Evolutionary conservation across 352 stramenopile species (phyloP).

Genomic region (Phytophthora pistaciae): DNA sequence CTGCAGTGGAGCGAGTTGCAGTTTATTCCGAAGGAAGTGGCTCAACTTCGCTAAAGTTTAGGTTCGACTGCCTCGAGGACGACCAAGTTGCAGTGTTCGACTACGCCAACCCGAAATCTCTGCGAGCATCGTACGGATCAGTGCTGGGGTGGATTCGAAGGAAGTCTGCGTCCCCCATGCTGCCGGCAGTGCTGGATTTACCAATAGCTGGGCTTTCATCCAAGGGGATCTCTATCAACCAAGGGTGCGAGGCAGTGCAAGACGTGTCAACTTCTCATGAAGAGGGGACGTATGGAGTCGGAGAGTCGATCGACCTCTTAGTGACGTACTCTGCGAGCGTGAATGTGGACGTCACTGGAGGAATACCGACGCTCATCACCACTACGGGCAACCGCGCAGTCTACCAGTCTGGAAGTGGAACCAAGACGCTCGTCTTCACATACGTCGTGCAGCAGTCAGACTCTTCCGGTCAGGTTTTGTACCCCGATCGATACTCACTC

Average conservation of each 20-base stretch:
- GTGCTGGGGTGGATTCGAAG: slow-evolving; percentile 61
- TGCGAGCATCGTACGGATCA: slow-evolving; percentile 53
- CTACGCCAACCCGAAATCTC: slow-evolving; percentile 36
- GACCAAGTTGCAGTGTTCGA: slow-evolving; percentile 62
- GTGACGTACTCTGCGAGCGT: slow-evolving; percentile 61
- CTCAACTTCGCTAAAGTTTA: slow-evolving; percentile 59
- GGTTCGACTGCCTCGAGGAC: slow-evolving; percentile 39
- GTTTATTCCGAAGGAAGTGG: slow-evolving; percentile 58
- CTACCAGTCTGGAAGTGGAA: slow-evolving; percentile 57
- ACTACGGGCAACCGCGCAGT: slow-evolving; percentile 49
- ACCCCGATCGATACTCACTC: slow-evolving; percentile 54
- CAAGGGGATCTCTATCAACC: slow-evolving; percentile 69
- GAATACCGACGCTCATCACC: slow-evolving; percentile 46
- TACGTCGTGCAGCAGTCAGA: slow-evolving; percentile 67
- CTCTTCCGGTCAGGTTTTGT: slow-evolving; percentile 35
- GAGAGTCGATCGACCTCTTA: slow-evolving; percentile 69
- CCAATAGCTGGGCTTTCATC: slow-evolving; percentile 47
- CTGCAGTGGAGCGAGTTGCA: slow-evolving; percentile 44
- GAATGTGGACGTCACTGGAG: slow-evolving; percentile 43
- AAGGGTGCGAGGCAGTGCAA: slow-evolving; percentile 45
- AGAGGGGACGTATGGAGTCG: slow-evolving; percentile 58
- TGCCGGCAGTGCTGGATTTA: slow-evolving; percentile 53
- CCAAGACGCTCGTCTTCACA: slow-evolving; percentile 49
- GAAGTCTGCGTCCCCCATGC: slow-evolving; percentile 40
- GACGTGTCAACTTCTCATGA: slow-evolving; percentile 55